phyloP scores from a whole-genome alignment of 768 basidiomycete genomes.

The Amanita muscaria region DNA sequence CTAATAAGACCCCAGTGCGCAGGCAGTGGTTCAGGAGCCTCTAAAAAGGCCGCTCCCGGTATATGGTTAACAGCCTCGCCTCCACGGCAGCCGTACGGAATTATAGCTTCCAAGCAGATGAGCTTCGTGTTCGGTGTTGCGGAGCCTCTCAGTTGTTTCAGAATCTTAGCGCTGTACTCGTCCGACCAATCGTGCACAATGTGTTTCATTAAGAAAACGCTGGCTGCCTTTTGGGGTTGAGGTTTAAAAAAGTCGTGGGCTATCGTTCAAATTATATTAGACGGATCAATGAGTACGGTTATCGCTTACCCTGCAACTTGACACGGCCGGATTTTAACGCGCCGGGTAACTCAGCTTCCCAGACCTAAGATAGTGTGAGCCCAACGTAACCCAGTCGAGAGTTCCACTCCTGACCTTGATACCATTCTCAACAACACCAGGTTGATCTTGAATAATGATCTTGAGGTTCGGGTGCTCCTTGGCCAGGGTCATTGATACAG shows the following conservation, averaged over 20 bases:
- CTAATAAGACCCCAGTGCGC: constrained; percentile 31
- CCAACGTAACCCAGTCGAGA: not conserved
- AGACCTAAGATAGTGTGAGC: constrained; percentile 3
- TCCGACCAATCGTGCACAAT: constrained; percentile 35
- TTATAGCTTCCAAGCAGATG: constrained; percentile 28
- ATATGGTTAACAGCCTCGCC: constrained; percentile 8
- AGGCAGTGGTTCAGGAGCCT: constrained; percentile 27
- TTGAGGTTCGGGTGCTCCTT: constrained; percentile 13
- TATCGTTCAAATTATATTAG: constrained; percentile 1
- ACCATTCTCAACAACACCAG: constrained; percentile 11
- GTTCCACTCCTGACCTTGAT: not conserved
- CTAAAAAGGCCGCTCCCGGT: constrained; percentile 15
- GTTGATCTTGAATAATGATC: constrained; percentile 19
- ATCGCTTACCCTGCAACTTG: constrained; percentile 13
- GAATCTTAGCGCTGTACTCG: constrained; percentile 19
- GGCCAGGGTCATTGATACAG: constrained; percentile 15
- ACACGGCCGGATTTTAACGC: constrained; percentile 11
- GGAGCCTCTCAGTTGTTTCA: constrained; percentile 24
- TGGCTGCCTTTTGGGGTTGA: constrained; percentile 25
- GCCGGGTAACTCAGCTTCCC: constrained; percentile 10
- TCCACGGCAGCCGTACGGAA: constrained; percentile 18
- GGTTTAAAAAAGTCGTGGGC: constrained; percentile 28
- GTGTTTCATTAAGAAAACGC: constrained; percentile 26
- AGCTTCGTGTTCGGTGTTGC: constrained; percentile 22
- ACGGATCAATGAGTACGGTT: not conserved